phyloP scores from a whole-genome alignment of 345 rosid species.

The Heritiera fomes region DNA sequence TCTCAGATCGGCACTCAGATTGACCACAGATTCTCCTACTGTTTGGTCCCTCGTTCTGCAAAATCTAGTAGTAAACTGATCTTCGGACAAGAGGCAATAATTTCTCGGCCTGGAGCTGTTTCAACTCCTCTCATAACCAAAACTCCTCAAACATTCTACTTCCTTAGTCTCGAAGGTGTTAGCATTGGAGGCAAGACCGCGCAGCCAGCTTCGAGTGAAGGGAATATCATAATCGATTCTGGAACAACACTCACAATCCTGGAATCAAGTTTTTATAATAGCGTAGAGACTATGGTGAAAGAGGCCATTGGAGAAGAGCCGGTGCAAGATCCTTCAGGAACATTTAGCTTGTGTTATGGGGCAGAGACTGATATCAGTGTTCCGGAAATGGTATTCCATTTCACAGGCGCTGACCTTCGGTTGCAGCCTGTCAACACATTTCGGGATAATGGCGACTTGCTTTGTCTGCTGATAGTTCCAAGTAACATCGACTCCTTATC shows the following conservation, averaged over 20 bases:
- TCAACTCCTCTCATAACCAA: slow-evolving; percentile 1
- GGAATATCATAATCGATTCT: background rate
- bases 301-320: background rate
- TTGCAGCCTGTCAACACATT: background rate
- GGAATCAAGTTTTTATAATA: background rate
- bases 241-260: background rate
- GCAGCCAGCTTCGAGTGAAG: background rate
- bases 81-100: slow-evolving; percentile 1
- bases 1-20: background rate
- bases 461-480: slow-evolving; percentile 15
- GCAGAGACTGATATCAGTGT: background rate
- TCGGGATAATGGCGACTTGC: slow-evolving; percentile 17
- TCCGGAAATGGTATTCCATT: slow-evolving; percentile 11
- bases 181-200: background rate
- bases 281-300: background rate
- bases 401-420: background rate
- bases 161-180: background rate
- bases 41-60: slow-evolving; percentile 6
- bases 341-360: background rate
- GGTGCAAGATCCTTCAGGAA: background rate
- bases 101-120: slow-evolving; percentile 7
- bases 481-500: background rate
- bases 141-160: background rate
- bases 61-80: background rate
- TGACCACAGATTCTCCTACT: slow-evolving; percentile 1